phyloP scores from a whole-genome alignment of 108 stramenopile genomes.

The Bacterosira constricta region DNA sequence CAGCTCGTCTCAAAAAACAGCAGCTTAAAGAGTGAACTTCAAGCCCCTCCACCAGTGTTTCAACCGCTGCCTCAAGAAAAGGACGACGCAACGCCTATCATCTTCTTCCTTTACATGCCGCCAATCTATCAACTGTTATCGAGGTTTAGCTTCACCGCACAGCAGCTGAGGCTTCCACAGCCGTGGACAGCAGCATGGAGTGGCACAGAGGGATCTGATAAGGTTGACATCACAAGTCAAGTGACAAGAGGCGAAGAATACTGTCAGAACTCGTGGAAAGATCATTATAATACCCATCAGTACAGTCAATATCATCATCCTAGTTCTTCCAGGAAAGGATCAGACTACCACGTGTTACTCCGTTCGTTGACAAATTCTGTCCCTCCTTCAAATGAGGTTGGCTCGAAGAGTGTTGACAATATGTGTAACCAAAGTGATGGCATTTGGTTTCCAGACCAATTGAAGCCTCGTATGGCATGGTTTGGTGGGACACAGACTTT shows the following conservation, averaged over 20 bases:
- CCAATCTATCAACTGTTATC: slow-evolving; percentile 27
- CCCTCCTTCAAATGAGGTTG: slow-evolving; percentile 14
- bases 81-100: slow-evolving; percentile 31
- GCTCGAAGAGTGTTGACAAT: slow-evolving; percentile 8
- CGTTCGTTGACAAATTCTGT: not conserved
- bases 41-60: slow-evolving; percentile 36
- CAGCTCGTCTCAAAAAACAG: no score
- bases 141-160: slow-evolving; percentile 47
- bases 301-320: slow-evolving; percentile 8
- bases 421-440: slow-evolving; percentile 3
- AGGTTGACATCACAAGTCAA: not conserved
- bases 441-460: slow-evolving; percentile 25
- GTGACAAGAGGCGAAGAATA: not conserved
- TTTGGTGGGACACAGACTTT: slow-evolving; percentile 27
- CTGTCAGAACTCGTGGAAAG: slow-evolving; percentile 14
- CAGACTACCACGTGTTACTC: slow-evolving; percentile 6
- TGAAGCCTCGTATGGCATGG: slow-evolving; percentile 45
- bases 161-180: slow-evolving; percentile 39
- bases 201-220: slow-evolving; percentile 8
- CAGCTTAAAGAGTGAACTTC: not conserved
- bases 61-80: slow-evolving; percentile 30
- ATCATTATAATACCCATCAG: slow-evolving; percentile 38
- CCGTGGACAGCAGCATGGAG: slow-evolving; percentile 13
- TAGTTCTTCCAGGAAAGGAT: not conserved
- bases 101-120: slow-evolving; percentile 55